Conservation (phyloP, 179 eudicot genomes). For the Vitellaria paradoxa region DNA sequence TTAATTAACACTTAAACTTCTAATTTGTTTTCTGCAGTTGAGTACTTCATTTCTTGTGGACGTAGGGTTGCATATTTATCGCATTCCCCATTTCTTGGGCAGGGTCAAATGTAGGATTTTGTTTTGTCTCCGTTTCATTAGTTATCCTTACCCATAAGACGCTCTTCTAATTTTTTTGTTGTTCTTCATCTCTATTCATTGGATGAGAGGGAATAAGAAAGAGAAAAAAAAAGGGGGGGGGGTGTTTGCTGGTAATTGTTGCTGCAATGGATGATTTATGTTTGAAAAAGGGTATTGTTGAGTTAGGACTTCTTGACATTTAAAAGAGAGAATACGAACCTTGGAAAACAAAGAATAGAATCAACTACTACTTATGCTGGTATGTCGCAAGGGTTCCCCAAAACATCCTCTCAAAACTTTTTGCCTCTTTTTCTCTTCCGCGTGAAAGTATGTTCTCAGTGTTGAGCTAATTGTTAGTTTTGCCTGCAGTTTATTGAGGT, state of each 20-base stretch:
- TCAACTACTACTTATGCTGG: neutral
- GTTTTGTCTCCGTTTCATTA: neutral
- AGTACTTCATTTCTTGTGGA: slow-evolving; percentile 16
- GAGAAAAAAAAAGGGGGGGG: no score
- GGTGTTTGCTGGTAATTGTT: no score
- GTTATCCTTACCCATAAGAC: no score
- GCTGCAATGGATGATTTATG: neutral
- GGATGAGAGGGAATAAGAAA: no score
- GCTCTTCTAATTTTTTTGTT: no score
- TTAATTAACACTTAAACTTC: neutral
- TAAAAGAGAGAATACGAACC: neutral
- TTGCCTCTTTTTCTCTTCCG: neutral
- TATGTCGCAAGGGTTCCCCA: neutral
- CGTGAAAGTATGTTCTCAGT: neutral
- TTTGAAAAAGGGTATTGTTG: neutral
- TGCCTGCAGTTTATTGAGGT: slow-evolving; percentile 52
- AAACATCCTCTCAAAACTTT: neutral
- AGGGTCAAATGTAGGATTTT: neutral
- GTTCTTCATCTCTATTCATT: no score
- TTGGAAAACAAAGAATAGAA: neutral
- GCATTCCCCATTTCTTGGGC: neutral
- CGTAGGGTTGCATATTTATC: slow-evolving; percentile 28
- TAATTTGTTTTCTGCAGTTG: neutral
- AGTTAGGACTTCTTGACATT: neutral
- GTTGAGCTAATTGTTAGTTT: slow-evolving; percentile 7